A percentile compares a stretch with the other conserved stretches of the same genome.
phyloP scores from a whole-genome alignment of 2,329 filamentous ascomycete genomes.

The Calonectria hawksworthii region DNA sequence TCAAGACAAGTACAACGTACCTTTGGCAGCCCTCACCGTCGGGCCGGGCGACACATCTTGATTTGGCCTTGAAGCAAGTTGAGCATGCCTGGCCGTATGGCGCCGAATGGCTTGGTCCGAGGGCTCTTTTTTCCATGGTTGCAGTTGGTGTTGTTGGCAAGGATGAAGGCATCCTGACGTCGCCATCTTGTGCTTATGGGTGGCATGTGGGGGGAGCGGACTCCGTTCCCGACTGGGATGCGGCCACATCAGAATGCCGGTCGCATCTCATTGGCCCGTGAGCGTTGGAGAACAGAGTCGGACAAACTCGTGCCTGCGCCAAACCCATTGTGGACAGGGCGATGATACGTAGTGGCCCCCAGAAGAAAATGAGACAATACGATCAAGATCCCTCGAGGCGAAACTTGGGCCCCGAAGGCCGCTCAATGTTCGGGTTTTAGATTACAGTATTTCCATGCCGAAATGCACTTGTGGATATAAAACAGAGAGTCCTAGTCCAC shows the following conservation, averaged over 20 bases:
- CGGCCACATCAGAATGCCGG: background rate
- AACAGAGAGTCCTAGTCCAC: background rate
- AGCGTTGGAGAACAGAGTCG: background rate
- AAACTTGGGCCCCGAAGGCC: background rate
- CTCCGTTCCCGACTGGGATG: background rate
- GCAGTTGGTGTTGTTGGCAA: background rate
- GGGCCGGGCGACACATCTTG: background rate
- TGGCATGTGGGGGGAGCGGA: background rate
- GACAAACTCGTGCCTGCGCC: background rate
- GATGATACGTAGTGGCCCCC: background rate
- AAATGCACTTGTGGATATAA: background rate
- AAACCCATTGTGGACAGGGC: background rate
- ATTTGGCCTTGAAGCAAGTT: slow-evolving; percentile 3
- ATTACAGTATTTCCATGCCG: background rate
- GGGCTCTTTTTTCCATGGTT: background rate
- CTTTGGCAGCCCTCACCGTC: background rate
- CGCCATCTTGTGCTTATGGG: background rate
- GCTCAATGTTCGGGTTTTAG: background rate
- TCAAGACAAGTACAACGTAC: background rate
- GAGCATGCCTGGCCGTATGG: slow-evolving; percentile 1
- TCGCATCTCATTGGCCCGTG: background rate
- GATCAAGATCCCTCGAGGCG: background rate
- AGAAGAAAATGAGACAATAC: background rate
- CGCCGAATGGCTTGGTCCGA: slow-evolving; percentile 2
- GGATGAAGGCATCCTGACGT: background rate